phyloP scores from a whole-genome alignment of 1,284 basidiomycete genomes.

The Ganoderma resinaceum region DNA sequence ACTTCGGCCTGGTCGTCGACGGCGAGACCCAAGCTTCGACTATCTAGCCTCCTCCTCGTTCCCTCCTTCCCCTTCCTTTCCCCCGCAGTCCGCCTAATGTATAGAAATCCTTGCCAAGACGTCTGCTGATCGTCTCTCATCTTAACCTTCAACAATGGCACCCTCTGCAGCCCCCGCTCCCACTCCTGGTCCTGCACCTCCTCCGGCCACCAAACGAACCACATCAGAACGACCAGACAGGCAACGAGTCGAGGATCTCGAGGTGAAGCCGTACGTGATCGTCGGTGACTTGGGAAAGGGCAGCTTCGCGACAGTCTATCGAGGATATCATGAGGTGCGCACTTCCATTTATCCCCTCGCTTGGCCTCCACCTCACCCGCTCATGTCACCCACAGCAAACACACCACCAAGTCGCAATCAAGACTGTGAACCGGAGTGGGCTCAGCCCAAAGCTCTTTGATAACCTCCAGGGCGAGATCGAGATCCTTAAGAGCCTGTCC shows the following conservation, averaged over 20 bases:
- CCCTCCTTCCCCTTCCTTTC: neutral
- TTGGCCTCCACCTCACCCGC: neutral
- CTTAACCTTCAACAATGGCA: slow-evolving; percentile 23
- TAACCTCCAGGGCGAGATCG: slow-evolving; percentile 97
- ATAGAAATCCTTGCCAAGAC: neutral
- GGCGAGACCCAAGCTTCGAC: neutral
- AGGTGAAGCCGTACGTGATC: slow-evolving; percentile 76
- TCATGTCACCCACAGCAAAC: slow-evolving; percentile 62
- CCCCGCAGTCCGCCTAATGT: slow-evolving; percentile 1
- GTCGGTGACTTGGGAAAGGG: slow-evolving; percentile 83
- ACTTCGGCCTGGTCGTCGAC: neutral
- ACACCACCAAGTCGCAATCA: slow-evolving; percentile 87
- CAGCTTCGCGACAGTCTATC: slow-evolving; percentile 96
- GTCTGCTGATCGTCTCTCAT: slow-evolving; percentile 1
- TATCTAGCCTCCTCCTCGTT: slow-evolving; percentile 5
- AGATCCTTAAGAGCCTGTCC: slow-evolving; percentile 93
- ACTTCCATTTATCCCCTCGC: neutral
- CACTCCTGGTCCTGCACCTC: slow-evolving; percentile 14
- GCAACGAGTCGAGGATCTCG: slow-evolving; percentile 60
- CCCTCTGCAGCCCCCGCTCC: slow-evolving; percentile 24
- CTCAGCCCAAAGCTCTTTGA: slow-evolving; percentile 94
- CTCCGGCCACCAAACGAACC: slow-evolving; percentile 28
- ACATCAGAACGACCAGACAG: slow-evolving; percentile 27
- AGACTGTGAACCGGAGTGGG: slow-evolving; percentile 91
- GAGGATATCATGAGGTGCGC: slow-evolving; percentile 88